Base-by-base conservation (phyloP, 306 rosid genomes). In the Abrus precatorius region DNA sequence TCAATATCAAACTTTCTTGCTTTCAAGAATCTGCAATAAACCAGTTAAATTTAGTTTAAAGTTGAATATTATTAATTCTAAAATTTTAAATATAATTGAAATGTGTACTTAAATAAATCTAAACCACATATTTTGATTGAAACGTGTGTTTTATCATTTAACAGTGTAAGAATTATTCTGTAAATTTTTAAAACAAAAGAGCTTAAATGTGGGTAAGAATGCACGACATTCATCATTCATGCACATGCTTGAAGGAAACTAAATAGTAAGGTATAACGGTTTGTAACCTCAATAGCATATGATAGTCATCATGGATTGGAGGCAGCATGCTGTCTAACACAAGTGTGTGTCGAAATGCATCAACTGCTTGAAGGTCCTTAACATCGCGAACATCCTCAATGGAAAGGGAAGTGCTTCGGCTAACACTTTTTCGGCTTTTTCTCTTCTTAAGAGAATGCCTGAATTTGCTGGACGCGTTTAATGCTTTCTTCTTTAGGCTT, bases 1-100 rank as follows among this genome's bases (percentile, higher is more conserved):
- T 94, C 98, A 41, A 79, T 84, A 87, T 92, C 97, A 81, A 91
- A 94, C 87, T 91, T 92, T 82, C 98, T 92, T 28, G 98, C 98
- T 80, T 79, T 90, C 87, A 92, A 82, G 87, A 94, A 92, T 84
- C 98, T 94, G 86, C 71, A 85, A 82, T 56, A 83, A 73, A 63
- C 33, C 9, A 64, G 59, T 50, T 29, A 9, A 47, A 33, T 33
- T 65, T 9, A 59, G 41, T 28, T 56, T 77, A 14, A 38, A 52
- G 20, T 20, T 20, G 20, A 20, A 20, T 20, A 20, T 20, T 20
- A 20, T 20, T 20, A 20, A 20, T 20, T 20, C 20, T 20, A 20
- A 20, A 20, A 20, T 20, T 20, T 20, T 20, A 20, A 20, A 20
- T 20, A 20, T 20, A 20, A 20, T 20, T 20, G 20, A 20, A 20